These are phyloP conservation scores for Aspergillus coremiiformis DNA, from an alignment of 495 filamentous ascomycete species.

Conservation along the genomic window DNA sequence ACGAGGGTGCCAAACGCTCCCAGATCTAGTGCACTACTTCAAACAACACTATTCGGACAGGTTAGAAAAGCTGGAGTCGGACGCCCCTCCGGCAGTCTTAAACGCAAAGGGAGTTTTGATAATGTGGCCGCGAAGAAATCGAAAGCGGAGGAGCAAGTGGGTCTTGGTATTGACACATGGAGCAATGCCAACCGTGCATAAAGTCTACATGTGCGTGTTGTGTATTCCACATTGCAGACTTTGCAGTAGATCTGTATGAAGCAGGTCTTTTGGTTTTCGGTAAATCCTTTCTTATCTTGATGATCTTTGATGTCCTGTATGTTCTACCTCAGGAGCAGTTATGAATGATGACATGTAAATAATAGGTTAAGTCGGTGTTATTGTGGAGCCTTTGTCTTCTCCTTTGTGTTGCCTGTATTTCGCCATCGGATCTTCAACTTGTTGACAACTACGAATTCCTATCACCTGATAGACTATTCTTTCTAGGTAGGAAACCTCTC, in stretches of 20 bases:
- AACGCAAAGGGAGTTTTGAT: slow-evolving; percentile 52
- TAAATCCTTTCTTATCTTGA: not conserved
- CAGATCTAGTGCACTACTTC: slow-evolving; percentile 42
- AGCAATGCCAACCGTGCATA: slow-evolving; percentile 16
- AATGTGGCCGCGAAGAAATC: slow-evolving; percentile 52
- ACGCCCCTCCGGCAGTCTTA: slow-evolving; percentile 33
- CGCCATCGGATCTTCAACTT: not conserved
- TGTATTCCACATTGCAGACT: not conserved
- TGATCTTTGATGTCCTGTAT: slow-evolving; percentile 5
- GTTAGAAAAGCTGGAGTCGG: slow-evolving; percentile 51
- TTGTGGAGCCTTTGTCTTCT: slow-evolving; percentile 9
- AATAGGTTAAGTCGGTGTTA: slow-evolving; percentile 14
- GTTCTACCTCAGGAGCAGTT: slow-evolving; percentile 7
- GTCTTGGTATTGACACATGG: slow-evolving; percentile 55
- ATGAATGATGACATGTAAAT: slow-evolving; percentile 28
- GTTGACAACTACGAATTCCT: not conserved
- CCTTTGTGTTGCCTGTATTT: not conserved
- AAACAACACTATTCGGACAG: slow-evolving; percentile 63
- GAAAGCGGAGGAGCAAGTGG: slow-evolving; percentile 47
- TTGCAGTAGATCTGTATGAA: not conserved
- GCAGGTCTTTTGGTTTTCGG: not conserved
- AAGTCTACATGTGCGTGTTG: not conserved
- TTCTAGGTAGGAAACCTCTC: not conserved
- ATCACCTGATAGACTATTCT: not conserved
- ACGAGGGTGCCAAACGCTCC: slow-evolving; percentile 19